These are phyloP conservation scores for Ogataea wickerhamii DNA, from an alignment of 805 yeast genomes.

Conservation along the genomic window DNA sequence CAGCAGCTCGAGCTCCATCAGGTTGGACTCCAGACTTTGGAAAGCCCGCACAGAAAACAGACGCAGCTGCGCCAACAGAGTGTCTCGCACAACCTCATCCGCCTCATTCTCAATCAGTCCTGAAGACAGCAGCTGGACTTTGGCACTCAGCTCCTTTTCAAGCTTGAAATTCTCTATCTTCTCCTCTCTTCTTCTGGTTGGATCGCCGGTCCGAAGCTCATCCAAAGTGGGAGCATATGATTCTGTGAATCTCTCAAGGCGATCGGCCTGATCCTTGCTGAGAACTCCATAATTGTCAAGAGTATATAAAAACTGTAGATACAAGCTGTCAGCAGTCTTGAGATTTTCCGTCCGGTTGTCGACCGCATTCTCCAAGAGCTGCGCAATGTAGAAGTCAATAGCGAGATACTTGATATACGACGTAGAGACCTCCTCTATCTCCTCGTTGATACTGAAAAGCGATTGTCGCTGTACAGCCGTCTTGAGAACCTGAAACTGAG, in stretches of 20 bases:
- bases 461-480: constrained; percentile 43
- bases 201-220: constrained; percentile 35
- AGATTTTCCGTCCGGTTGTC: constrained; percentile 32
- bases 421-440: constrained; percentile 65
- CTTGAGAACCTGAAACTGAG: constrained; percentile 19
- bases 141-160: constrained; percentile 50
- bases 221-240: constrained; percentile 40
- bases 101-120: constrained; percentile 42
- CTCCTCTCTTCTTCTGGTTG: constrained; percentile 55
- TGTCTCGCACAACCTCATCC: constrained; percentile 59
- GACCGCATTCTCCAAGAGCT: constrained; percentile 31
- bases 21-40: constrained; percentile 50
- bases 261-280: constrained; percentile 32
- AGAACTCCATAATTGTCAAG: constrained; percentile 45
- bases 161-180: constrained; percentile 66
- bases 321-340: constrained; percentile 40
- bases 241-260: constrained; percentile 39
- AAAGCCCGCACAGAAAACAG: constrained; percentile 53
- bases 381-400: constrained; percentile 58
- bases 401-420: constrained; percentile 56
- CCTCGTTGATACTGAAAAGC: constrained; percentile 70
- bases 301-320: constrained; percentile 43
- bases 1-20: constrained; percentile 68
- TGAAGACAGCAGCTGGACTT: constrained; percentile 39
- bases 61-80: constrained; percentile 54